A percentile compares a stretch with the other conserved stretches of the same genome.
phyloP scores from a whole-genome alignment of 148 eudicot species.

The Rhododendron henanense region DNA sequence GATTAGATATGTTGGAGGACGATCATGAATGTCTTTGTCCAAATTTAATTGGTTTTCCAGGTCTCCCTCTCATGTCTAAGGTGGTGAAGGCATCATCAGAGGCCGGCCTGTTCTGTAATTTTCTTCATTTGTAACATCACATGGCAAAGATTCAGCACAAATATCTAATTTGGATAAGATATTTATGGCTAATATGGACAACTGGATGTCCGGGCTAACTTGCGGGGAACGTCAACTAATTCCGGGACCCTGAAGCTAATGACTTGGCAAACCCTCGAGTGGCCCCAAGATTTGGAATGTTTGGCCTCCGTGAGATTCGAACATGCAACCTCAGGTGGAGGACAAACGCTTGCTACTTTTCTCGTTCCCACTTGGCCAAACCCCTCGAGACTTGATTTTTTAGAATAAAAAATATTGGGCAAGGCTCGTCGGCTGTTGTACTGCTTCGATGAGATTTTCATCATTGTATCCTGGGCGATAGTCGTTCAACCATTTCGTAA shows the following conservation, averaged over 20 bases:
- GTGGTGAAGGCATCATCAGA: constrained; percentile 9
- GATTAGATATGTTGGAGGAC: neutral
- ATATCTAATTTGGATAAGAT: too few species aligned
- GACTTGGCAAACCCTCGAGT: neutral
- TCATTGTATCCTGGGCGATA: too few species aligned
- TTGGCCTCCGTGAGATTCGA: too few species aligned
- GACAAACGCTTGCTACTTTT: too few species aligned
- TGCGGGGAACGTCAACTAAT: too few species aligned
- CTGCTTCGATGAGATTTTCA: neutral
- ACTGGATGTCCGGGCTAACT: too few species aligned
- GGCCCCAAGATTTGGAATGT: neutral
- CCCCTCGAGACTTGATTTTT: neutral
- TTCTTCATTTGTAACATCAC: neutral
- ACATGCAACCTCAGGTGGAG: too few species aligned
- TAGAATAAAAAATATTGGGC: neutral
- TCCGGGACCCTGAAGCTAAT: too few species aligned
- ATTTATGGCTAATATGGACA: neutral
- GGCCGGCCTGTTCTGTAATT: neutral
- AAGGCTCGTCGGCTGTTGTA: neutral
- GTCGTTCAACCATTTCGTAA: too few species aligned
- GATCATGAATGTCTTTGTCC: neutral
- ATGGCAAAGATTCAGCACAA: neutral
- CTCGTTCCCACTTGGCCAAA: too few species aligned
- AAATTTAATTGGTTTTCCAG: too few species aligned
- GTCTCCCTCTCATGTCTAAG: neutral